A percentile compares a stretch with the other conserved stretches of the same genome.
These are phyloP conservation scores for Biancaea sappan DNA, from an alignment of 306 rosid species.

Conservation along the genomic window DNA sequence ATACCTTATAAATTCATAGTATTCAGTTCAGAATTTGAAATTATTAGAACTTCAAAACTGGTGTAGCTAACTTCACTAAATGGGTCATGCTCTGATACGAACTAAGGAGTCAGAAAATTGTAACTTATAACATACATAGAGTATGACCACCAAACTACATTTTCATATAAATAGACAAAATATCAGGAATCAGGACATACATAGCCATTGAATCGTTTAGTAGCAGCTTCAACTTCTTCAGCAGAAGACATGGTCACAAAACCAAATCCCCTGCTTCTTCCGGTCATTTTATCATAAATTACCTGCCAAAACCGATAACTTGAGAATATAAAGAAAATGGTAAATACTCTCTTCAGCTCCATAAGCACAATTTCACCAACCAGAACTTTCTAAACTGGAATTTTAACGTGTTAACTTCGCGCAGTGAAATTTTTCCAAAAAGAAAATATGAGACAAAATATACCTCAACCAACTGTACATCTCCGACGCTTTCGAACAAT, in stretches of 20 bases:
- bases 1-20: not conserved
- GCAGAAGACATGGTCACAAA: conserved; percentile 89
- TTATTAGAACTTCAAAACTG: not conserved
- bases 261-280: conserved; percentile 93
- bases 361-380: not conserved
- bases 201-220: conserved; percentile 83
- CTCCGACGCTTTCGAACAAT: conserved; percentile 67
- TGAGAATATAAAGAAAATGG: not conserved
- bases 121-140: not conserved
- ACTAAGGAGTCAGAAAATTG: not conserved
- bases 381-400: not conserved
- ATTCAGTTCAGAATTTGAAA: conserved; percentile 13
- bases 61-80: conserved; percentile 4
- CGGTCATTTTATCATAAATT: conserved; percentile 78
- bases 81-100: not conserved
- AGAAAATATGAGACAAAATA: not conserved
- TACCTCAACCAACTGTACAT: conserved; percentile 86
- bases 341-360: not conserved
- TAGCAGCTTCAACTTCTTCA: conserved; percentile 76
- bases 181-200: conserved; percentile 52
- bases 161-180: not conserved
- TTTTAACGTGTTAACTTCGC: not conserved
- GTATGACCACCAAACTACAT: not conserved
- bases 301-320: conserved; percentile 45
- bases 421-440: not conserved